A percentile compares a stretch with the other conserved stretches of the same genome.
Evolutionary conservation across 352 stramenopile genomes (phyloP).

Genomic region (Globisporangium okanoganense): DNA sequence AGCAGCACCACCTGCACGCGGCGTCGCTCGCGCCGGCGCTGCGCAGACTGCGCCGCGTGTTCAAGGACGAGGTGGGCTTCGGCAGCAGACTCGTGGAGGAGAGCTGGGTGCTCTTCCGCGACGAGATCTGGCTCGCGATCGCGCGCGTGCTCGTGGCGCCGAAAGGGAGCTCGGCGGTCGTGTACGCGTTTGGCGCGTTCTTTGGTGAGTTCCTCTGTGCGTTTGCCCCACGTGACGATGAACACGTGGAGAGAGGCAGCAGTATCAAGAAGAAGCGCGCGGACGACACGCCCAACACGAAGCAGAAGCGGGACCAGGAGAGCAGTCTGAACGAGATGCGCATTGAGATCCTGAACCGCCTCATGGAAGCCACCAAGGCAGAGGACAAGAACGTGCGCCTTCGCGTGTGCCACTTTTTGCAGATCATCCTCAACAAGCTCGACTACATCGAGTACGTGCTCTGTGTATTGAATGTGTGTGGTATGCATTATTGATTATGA

Average conservation of each 20-base stretch:
- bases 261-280: conserved; percentile 23
- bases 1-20: conserved; percentile 5
- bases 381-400: conserved; percentile 58
- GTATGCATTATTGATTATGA: no score
- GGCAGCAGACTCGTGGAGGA: conserved; percentile 40
- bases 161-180: conserved; percentile 38
- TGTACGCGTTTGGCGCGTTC: conserved; percentile 49
- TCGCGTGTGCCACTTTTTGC: conserved; percentile 57
- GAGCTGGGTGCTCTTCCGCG: conserved; percentile 51
- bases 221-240: conserved; percentile 9
- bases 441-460: conserved; percentile 50
- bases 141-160: conserved; percentile 42
- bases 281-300: conserved; percentile 10
- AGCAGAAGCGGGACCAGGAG: conserved; percentile 7
- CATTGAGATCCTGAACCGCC: conserved; percentile 34
- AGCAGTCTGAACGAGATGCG: conserved; percentile 38
- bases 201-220: conserved; percentile 41
- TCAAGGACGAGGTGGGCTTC: conserved; percentile 43
- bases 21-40: conserved; percentile 41
- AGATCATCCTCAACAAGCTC: conserved; percentile 50
- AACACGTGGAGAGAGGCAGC: neutral
- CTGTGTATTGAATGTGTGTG: no score
- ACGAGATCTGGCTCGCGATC: conserved; percentile 56
- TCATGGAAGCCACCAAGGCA: conserved; percentile 50
- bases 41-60: conserved; percentile 45